Percentiles rank a stretch among this genome's conserved stretches.
Conservation (phyloP, 2,329 filamentous ascomycete genomes). For the Achaetomium macrosporum region DNA sequence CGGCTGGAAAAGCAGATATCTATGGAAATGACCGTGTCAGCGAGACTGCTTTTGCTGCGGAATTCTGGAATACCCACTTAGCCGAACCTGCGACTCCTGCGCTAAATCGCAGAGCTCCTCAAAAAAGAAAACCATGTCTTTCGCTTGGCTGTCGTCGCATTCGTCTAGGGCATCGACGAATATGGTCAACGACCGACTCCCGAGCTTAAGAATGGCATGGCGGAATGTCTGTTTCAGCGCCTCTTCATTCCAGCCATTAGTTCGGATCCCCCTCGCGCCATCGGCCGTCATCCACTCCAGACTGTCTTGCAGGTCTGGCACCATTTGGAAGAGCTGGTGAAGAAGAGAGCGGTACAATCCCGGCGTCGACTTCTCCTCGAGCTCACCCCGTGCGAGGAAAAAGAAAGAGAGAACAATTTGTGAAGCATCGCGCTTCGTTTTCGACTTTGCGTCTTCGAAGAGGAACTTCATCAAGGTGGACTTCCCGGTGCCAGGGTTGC, state of each 20-base stretch:
- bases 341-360: constrained; percentile 21
- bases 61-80: too few species aligned
- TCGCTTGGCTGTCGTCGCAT: constrained; percentile 13
- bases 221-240: background rate
- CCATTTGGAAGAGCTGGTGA: constrained; percentile 1
- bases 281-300: constrained; percentile 7
- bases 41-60: too few species aligned
- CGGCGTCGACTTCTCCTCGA: constrained; percentile 8
- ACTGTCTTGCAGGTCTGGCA: background rate
- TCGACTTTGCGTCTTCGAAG: constrained; percentile 16
- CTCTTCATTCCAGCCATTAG: background rate
- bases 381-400: constrained; percentile 16
- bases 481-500: constrained; percentile 38
- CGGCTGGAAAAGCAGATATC: constrained; percentile 42
- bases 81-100: too few species aligned
- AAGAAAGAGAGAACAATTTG: constrained; percentile 11
- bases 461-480: constrained; percentile 40
- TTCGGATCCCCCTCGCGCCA: constrained; percentile 3
- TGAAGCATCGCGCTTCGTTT: background rate
- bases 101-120: constrained; percentile 14
- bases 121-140: constrained; percentile 15
- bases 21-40: background rate
- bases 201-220: background rate
- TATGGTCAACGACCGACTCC: background rate
- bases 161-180: constrained; percentile 24